Conservation (phyloP, 2,329 filamentous ascomycete genomes). For the Stagonosporopsis cucurbitacearum region DNA sequence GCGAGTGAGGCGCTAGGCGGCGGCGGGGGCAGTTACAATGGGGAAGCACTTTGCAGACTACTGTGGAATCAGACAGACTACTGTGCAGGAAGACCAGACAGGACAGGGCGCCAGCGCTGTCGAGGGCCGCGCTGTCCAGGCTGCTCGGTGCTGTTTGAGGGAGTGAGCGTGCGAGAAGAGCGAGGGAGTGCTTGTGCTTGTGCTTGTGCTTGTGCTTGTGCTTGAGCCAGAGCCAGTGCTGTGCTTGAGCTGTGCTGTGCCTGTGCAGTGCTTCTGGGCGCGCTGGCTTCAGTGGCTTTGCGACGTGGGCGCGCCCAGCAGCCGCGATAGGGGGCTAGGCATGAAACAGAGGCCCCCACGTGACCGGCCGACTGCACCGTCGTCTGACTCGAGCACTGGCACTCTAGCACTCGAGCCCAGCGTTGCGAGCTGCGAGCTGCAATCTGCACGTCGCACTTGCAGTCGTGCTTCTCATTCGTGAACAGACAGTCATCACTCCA, state of each 20-base stretch:
- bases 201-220: too few relatives aligned
- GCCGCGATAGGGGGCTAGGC: conserved; percentile 32
- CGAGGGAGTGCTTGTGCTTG: neutral
- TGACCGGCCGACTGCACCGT: conserved; percentile 11
- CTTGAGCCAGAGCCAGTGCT: too few relatives aligned
- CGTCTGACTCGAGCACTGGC: too few relatives aligned
- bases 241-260: too few relatives aligned
- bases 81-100: neutral
- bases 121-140: neutral
- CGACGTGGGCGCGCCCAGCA: conserved; percentile 18
- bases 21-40: neutral
- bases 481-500: neutral
- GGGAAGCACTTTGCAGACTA: neutral
- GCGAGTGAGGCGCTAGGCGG: neutral
- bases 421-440: too few relatives aligned
- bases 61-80: neutral
- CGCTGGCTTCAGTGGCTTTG: too few relatives aligned
- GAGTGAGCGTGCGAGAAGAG: neutral
- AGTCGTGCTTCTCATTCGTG: neutral
- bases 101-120: neutral
- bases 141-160: neutral
- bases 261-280: too few relatives aligned
- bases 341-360: conserved; percentile 20
- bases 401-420: too few relatives aligned
- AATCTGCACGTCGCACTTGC: conserved; percentile 1